phyloP scores from a whole-genome alignment of 169 alveolate species.

The Eimeria sp. region DNA sequence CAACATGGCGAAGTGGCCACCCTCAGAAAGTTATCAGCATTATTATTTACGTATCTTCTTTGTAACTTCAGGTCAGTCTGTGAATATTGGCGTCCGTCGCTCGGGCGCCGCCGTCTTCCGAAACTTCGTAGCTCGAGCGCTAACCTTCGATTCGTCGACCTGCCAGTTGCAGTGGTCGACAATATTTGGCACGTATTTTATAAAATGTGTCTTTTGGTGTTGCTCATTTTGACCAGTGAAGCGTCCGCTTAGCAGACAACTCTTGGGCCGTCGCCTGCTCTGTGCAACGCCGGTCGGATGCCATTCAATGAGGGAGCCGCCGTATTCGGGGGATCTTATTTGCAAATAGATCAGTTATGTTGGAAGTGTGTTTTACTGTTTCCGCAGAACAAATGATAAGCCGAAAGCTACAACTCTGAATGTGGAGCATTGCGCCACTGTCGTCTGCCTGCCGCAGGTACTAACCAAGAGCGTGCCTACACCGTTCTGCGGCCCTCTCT shows the following conservation, averaged over 20 bases:
- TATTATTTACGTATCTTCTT: background rate
- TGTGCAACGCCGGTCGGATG: conserved; percentile 20
- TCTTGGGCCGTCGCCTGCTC: conserved; percentile 21
- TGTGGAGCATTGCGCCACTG: conserved; percentile 13
- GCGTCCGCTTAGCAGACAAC: conserved; percentile 5
- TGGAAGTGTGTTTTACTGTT: background rate
- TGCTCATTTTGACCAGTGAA: conserved; percentile 3
- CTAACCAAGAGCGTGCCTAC: background rate
- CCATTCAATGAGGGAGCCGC: background rate
- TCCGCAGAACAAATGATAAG: background rate
- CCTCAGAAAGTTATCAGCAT: background rate
- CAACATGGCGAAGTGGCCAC: conserved; percentile 13
- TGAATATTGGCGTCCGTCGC: conserved; percentile 35
- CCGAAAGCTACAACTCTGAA: background rate
- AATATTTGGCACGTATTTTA: background rate
- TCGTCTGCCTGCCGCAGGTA: conserved; percentile 54
- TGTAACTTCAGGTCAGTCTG: conserved; percentile 54
- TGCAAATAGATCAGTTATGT: conserved; percentile 14
- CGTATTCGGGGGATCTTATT: background rate
- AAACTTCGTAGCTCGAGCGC: conserved; percentile 60
- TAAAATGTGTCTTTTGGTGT: background rate
- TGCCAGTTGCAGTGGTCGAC: conserved; percentile 13
- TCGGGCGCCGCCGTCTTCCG: conserved; percentile 13
- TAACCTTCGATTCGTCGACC: conserved; percentile 66
- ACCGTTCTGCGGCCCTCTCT: conserved; percentile 26